Evolutionary conservation across 805 yeast species (phyloP).

Genomic region (Kazachstania psychrophila): DNA sequence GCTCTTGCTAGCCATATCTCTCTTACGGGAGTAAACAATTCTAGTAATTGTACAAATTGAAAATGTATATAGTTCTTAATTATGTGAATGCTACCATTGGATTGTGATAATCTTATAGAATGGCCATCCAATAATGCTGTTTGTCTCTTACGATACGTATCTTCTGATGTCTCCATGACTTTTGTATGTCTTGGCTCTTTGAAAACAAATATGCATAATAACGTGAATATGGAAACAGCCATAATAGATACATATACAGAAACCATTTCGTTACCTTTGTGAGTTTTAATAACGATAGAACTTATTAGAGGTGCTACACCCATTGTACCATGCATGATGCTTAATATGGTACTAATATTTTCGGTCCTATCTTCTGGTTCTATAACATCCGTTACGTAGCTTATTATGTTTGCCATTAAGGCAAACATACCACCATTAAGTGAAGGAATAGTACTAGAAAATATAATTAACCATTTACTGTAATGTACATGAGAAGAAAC

Average conservation of each 20-base stretch:
- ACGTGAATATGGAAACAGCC: constrained; percentile 28
- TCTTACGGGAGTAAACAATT: constrained; percentile 40
- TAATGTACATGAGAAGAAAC: constrained; percentile 32
- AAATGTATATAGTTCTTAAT: constrained; percentile 6
- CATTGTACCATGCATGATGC: constrained; percentile 50
- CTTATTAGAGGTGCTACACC: constrained; percentile 60
- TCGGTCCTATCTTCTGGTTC: constrained; percentile 50
- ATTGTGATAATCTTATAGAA: background rate
- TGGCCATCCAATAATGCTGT: constrained; percentile 1
- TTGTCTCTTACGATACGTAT: constrained; percentile 2
- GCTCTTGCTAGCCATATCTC: constrained; percentile 38
- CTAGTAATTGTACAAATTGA: constrained; percentile 13
- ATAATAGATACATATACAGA: constrained; percentile 28
- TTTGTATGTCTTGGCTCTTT: constrained; percentile 57
- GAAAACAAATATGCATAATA: constrained; percentile 34
- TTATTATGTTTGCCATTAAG: constrained; percentile 48
- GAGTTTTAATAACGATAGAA: constrained; percentile 29
- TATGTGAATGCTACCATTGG: background rate
- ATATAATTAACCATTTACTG: constrained; percentile 33
- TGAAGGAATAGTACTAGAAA: constrained; percentile 38
- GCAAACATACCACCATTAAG: constrained; percentile 57
- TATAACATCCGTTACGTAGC: constrained; percentile 68
- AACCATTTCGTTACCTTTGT: constrained; percentile 22
- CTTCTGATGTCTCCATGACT: constrained; percentile 45
- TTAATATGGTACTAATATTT: constrained; percentile 49